phyloP scores from a whole-genome alignment of 1,284 basidiomycete species.

The Sporisorium sorghi region DNA sequence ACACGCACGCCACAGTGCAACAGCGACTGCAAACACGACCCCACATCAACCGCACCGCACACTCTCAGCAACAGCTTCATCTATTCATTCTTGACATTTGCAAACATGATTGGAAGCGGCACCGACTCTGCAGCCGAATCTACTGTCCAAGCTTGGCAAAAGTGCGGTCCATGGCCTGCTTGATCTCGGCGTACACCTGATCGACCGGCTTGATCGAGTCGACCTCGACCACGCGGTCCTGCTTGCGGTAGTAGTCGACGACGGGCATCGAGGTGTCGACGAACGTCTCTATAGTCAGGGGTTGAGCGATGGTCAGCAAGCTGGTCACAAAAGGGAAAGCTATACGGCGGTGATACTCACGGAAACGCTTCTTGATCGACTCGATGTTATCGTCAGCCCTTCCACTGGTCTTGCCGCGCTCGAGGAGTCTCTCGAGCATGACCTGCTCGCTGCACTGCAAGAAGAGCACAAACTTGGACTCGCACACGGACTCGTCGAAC shows the following conservation, averaged over 20 bases:
- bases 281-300: constrained; percentile 78
- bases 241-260: constrained; percentile 82
- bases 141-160: constrained; percentile 42
- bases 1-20: background rate
- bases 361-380: constrained; percentile 95
- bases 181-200: constrained; percentile 64
- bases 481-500: constrained; percentile 86
- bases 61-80: too few relatives aligned
- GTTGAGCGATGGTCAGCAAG: background rate
- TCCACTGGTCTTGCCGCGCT: constrained; percentile 92
- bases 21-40: too few relatives aligned
- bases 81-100: background rate
- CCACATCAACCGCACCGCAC: too few relatives aligned
- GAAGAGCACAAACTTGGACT: constrained; percentile 84
- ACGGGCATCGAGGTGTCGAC: constrained; percentile 95
- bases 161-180: constrained; percentile 58
- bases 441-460: constrained; percentile 89
- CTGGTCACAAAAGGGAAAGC: too few relatives aligned
- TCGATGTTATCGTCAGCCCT: constrained; percentile 95
- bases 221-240: constrained; percentile 85
- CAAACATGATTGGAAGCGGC: too few relatives aligned
- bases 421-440: constrained; percentile 85
- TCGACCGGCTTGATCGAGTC: constrained; percentile 61
- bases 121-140: background rate
- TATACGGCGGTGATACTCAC: constrained; percentile 73